These are phyloP conservation scores for Asparagopsis taxiformis DNA, from an alignment of 31 red algal genomes.

Conservation along the genomic window DNA sequence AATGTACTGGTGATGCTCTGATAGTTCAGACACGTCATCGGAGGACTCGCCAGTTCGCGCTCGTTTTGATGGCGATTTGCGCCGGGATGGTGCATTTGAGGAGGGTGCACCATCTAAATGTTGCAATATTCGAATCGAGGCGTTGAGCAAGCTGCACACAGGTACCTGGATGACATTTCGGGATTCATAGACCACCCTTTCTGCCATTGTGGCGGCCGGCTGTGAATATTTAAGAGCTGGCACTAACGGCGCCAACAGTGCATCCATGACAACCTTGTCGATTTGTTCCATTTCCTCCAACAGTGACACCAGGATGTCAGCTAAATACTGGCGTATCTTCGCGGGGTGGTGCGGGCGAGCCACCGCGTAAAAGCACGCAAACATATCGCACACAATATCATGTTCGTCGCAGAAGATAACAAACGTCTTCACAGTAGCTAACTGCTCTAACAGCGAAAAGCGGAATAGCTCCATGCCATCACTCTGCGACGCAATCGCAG, in stretches of 20 bases:
- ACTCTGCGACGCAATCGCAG: conserved; percentile 14
- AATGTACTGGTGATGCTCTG: conserved; percentile 50
- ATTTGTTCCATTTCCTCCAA: conserved; percentile 48
- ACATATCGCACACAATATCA: conserved; percentile 52
- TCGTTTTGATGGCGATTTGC: conserved; percentile 29
- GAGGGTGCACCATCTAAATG: neutral
- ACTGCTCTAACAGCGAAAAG: conserved; percentile 65
- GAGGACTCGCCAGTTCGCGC: neutral
- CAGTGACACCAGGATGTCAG: conserved; percentile 42
- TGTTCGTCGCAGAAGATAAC: conserved; percentile 60
- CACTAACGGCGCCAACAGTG: conserved; percentile 50
- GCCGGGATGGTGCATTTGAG: conserved; percentile 1
- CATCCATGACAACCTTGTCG: conserved; percentile 37
- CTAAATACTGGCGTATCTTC: conserved; percentile 37
- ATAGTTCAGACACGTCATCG: conserved; percentile 22
- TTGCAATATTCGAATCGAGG: conserved; percentile 34
- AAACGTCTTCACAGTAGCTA: conserved; percentile 66
- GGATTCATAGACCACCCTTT: conserved; percentile 12
- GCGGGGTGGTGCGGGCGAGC: conserved; percentile 29
- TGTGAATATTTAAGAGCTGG: conserved; percentile 27
- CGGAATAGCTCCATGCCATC: conserved; percentile 32
- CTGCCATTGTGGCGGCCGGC: conserved; percentile 23
- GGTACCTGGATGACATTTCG: conserved; percentile 28
- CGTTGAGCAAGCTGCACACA: conserved; percentile 52
- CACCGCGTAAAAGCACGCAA: conserved; percentile 60